These are phyloP conservation scores for Tetrastigma voinierianum DNA, from an alignment of 164 flowering plant species.

Conservation along the genomic window DNA sequence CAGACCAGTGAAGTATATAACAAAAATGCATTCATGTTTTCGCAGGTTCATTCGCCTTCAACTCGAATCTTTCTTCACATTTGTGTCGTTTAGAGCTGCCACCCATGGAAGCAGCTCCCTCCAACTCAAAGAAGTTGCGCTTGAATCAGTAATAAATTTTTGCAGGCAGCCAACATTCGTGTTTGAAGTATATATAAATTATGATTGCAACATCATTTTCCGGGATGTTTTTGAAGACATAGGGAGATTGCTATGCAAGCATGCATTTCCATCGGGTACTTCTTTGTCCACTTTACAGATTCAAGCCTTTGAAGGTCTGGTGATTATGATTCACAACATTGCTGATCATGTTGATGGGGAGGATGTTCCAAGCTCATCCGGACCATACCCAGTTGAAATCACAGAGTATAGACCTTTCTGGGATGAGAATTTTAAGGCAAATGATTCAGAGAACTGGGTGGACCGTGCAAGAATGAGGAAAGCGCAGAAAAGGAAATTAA, in stretches of 20 bases:
- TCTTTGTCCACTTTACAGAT: conserved; percentile 56
- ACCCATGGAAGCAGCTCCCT: conserved; percentile 19
- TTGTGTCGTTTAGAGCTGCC: conserved; percentile 58
- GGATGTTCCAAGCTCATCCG: conserved; percentile 23
- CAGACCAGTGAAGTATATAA: background rate
- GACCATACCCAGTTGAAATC: conserved; percentile 40
- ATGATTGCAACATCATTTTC: conserved; percentile 70
- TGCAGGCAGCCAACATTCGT: conserved; percentile 78
- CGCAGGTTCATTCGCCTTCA: conserved; percentile 77
- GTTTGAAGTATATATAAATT: conserved; percentile 70
- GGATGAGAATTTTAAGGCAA: conserved; percentile 45
- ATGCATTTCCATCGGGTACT: conserved; percentile 53
- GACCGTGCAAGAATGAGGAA: conserved; percentile 54
- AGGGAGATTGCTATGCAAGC: conserved; percentile 77
- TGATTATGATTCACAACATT: conserved; percentile 59
- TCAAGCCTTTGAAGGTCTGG: conserved; percentile 88
- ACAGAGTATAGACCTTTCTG: conserved; percentile 66
- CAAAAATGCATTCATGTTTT: background rate
- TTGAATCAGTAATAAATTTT: conserved; percentile 83
- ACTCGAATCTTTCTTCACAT: conserved; percentile 81
- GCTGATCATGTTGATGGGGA: conserved; percentile 60
- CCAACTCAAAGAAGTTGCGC: conserved; percentile 77
- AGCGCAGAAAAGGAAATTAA: conserved; percentile 70
- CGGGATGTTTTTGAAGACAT: conserved; percentile 69
- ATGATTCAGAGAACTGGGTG: conserved; percentile 52